A percentile compares a stretch with the other conserved stretches of the same genome.
These are phyloP conservation scores for Mortierella sp. DNA, from an alignment of 371 early-diverging fungal genomes.

Conservation along the genomic window DNA sequence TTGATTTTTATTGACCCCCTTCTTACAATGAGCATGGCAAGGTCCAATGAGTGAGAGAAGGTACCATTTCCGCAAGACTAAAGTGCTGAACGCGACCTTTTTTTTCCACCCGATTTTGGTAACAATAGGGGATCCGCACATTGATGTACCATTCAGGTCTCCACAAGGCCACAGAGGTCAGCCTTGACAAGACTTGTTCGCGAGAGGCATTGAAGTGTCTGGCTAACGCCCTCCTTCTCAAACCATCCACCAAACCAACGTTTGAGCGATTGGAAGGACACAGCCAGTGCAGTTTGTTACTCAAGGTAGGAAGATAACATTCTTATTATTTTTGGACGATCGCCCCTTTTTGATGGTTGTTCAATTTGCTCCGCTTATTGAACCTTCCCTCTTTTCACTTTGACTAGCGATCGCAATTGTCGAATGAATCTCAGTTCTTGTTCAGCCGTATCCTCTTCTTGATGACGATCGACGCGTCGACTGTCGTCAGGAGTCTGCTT, in stretches of 20 bases:
- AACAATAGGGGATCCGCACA: slow-evolving; percentile 40
- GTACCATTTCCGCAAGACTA: not conserved
- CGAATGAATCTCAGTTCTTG: slow-evolving; percentile 69
- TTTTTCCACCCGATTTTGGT: not conserved
- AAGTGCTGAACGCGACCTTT: not conserved
- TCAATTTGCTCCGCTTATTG: not conserved
- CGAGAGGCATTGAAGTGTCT: slow-evolving; percentile 72
- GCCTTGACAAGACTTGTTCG: slow-evolving; percentile 30
- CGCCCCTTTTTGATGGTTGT: not conserved
- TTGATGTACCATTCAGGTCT: slow-evolving; percentile 50
- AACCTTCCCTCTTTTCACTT: not conserved
- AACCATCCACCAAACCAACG: slow-evolving; percentile 58
- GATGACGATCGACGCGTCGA: slow-evolving; percentile 64
- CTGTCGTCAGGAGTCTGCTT: slow-evolving; percentile 61
- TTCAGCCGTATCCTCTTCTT: slow-evolving; percentile 69
- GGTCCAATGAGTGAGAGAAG: not conserved
- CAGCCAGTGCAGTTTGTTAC: slow-evolving; percentile 51
- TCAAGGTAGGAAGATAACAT: slow-evolving; percentile 44
- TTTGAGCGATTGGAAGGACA: slow-evolving; percentile 62
- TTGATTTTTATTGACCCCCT: slow-evolving; percentile 4
- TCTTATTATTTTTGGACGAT: not conserved
- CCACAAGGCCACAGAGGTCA: slow-evolving; percentile 18
- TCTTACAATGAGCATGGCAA: not conserved
- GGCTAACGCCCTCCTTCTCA: slow-evolving; percentile 68
- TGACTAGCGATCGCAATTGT: slow-evolving; percentile 45